Evolutionary conservation across 2,329 filamentous ascomycete genomes (phyloP), one percentile per base, ranked within the genome.

Genomic region (Aspergillus ochraceus): DNA sequence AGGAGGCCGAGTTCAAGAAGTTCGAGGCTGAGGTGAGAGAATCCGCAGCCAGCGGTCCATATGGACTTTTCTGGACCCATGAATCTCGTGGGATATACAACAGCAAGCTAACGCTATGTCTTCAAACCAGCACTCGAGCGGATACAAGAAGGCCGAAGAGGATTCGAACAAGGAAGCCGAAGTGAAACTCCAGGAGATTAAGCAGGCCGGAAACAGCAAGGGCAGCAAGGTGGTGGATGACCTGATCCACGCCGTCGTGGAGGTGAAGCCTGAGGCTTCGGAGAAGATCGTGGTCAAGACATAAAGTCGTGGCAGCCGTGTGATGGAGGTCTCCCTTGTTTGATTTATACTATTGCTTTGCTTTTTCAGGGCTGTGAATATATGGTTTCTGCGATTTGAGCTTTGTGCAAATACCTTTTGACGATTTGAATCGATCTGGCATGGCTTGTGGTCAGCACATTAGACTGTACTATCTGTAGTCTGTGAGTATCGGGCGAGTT

Each of bases 1-100:
- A 97, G 83, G 95, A 99, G 73, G 86, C 90, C 39, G 94, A 98
- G 79, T 98, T 92, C 83, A 94, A 95, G 84, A 89, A 90, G 75
- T 98, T 96, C 72, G 92, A 98, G 83, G 85, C 91, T 64, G 85
- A 91, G 85, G 87, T 89, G 73, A 71, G 72, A 60, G 46, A 5
- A 5, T 24, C 53, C 29, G 22, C 46, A 26, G 20, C 30, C 24
- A 22, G 30, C 36, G 19, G 51, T 17, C 9, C 17, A 30, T 4
- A 26, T 29, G n/a, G 24, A 11, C 24, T 52, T 20, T n/a, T 10
- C 22, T 36, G 17, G 22, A 17, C 17, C n/a, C n/a, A 30, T 22
- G n/a, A 26, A 10, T 19, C 14, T 22, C 19, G 26, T 11, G 22
- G 9, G 14, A 45, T 10, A 4, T 22, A 1, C 8, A 29, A 51